Conservation (phyloP, 371 early-diverging fungal genomes). For the Mortierella sp. region DNA sequence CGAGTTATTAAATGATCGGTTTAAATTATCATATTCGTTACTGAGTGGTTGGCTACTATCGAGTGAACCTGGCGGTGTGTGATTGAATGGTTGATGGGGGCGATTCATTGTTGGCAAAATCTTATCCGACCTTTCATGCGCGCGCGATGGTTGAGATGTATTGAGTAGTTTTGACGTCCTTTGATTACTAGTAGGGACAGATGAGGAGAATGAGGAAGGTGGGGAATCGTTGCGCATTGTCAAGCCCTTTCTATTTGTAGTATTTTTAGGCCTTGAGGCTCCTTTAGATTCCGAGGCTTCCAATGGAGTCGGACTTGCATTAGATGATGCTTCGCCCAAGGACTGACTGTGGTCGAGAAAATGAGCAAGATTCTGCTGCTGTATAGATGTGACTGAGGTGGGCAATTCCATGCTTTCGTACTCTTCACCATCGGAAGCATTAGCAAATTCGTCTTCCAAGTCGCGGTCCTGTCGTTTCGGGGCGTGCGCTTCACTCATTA, state of each 20-base stretch:
- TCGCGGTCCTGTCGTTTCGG: neutral
- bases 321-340: neutral
- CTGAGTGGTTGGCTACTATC: neutral
- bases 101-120: neutral
- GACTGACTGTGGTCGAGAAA: neutral
- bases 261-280: too few species aligned
- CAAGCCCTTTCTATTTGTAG: too few species aligned
- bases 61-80: neutral
- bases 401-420: conserved; percentile 9
- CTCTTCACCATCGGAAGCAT: conserved; percentile 41
- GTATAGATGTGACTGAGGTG: neutral
- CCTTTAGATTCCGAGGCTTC: too few species aligned
- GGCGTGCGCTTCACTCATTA: conserved; percentile 2
- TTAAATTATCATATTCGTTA: neutral
- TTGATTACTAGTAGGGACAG: neutral
- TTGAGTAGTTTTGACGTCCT: neutral
- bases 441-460: conserved; percentile 38
- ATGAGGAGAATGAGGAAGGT: neutral
- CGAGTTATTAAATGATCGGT: too few species aligned
- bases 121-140: neutral
- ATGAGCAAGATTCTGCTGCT: neutral
- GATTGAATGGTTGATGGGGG: neutral
- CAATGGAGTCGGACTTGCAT: neutral
- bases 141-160: neutral
- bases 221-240: too few species aligned